phyloP scores from a whole-genome alignment of 2,329 filamentous ascomycete genomes.

The Colletotrichum incanum region DNA sequence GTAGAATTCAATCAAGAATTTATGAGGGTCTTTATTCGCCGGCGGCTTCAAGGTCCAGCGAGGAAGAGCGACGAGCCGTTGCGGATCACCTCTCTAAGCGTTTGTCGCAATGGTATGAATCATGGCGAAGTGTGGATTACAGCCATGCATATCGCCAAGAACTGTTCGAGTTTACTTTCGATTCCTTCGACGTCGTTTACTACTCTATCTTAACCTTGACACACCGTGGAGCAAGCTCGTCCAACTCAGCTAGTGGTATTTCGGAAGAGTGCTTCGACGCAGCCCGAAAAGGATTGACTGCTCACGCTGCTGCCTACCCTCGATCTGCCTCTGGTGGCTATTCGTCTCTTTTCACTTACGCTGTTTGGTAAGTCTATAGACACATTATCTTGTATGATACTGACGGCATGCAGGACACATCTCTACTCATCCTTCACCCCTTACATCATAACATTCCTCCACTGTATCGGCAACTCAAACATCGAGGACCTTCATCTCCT shows the following conservation, averaged over 20 bases:
- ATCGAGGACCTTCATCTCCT: conserved; percentile 34
- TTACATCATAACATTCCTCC: conserved; percentile 45
- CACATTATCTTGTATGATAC: background rate
- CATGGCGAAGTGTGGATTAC: conserved; percentile 42
- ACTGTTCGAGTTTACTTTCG: conserved; percentile 42
- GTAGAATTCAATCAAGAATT: conserved; percentile 37
- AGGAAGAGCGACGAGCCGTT: conserved; percentile 4
- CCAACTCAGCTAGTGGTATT: conserved; percentile 39
- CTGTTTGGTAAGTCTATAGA: conserved; percentile 41
- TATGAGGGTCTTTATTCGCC: conserved; percentile 44
- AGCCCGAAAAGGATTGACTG: conserved; percentile 42
- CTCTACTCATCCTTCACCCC: conserved; percentile 46
- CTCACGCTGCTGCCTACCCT: conserved; percentile 42
- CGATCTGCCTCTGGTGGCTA: conserved; percentile 31
- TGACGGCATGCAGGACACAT: conserved; percentile 39
- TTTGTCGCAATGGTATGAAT: conserved; percentile 37
- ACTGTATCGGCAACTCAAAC: conserved; percentile 42
- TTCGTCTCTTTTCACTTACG: conserved; percentile 42
- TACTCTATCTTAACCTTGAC: conserved; percentile 45
- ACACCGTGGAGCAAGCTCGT: conserved; percentile 40
- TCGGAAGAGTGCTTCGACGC: conserved; percentile 43
- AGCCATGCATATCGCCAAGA: conserved; percentile 39
- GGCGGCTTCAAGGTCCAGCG: background rate
- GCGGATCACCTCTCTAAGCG: conserved; percentile 34
- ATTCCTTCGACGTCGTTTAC: conserved; percentile 44